Evolutionary conservation across 192 early-diverging fungal species (phyloP), one percentile per base, ranked within the genome.

Genomic region (Linnemannia hyalina): DNA sequence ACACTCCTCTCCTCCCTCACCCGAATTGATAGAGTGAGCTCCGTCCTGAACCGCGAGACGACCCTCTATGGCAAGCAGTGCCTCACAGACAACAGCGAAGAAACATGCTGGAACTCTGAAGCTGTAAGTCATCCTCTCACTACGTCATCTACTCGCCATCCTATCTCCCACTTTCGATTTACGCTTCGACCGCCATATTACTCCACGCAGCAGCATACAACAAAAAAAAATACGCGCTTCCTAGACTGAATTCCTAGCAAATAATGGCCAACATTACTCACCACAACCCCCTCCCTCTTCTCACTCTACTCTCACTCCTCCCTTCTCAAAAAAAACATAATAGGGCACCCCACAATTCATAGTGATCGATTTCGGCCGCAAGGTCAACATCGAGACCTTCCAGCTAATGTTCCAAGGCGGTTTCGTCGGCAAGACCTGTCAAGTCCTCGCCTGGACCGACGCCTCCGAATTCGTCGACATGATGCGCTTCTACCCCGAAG

Each of bases 71-170:
- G 97, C 76, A 98, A 97, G 78, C 92, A 97, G 73, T 90, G 92
- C 86, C 84, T 99, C 42, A 95, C 92, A 20, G 97, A 99, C 82
- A 91, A 91, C 36, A 92, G 79, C 80, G 84, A 88, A 47, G 97
- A 98, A 73, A 99, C 97, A 0, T 99, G 97, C 89, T 99, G 97
- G 97, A 98, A 97, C 89, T 97, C 96, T 29, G 97, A 97, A 78
- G 93, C 95, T 87, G 95, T 94, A 89, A 75, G 74, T 46, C 0
- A 7, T 13, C 38, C 36, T 22, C 47, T 35, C 29, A 16, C 69
- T 9, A 49, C 71, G 52, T 36, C 29, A 9, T 2, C n/a, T 2
- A 32, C 11, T 65, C 60, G 26, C 6, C 22, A 65, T 29, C 11
- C 49, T 20, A 52, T 52, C 18, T 16, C 3, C 16, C 16, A 20